Evolutionary conservation across 140 eudicot genomes (phyloP).

Genomic region (Bidens hawaiensis): DNA sequence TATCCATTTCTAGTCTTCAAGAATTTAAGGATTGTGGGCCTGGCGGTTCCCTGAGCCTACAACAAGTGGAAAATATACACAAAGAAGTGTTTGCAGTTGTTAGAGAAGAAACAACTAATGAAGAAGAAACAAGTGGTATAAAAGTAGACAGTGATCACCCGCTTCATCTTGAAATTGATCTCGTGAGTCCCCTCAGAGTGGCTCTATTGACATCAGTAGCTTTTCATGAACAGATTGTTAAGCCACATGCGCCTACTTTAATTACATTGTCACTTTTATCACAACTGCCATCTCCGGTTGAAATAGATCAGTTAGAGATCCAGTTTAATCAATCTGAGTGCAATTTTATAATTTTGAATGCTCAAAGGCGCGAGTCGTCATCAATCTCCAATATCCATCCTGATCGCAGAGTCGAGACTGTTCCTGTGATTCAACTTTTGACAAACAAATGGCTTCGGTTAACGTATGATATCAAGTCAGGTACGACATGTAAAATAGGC

Average conservation of each 20-base stretch:
- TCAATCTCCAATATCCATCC: conserved; percentile 55
- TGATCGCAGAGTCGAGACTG: conserved; percentile 73
- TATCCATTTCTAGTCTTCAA: conserved; percentile 23
- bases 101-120: conserved; percentile 40
- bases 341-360: conserved; percentile 68
- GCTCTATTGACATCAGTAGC: conserved; percentile 88
- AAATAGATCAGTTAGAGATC: conserved; percentile 84
- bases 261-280: conserved; percentile 76
- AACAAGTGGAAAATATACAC: conserved; percentile 66
- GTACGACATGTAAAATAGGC: conserved; percentile 41
- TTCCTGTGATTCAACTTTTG: conserved; percentile 54
- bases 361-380: conserved; percentile 55
- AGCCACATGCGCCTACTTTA: conserved; percentile 62
- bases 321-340: conserved; percentile 95
- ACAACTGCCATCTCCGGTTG: conserved; percentile 70
- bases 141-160: conserved; percentile 56
- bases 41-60: conserved; percentile 61
- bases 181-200: conserved; percentile 85
- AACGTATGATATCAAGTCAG: conserved; percentile 78
- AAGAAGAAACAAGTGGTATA: conserved; percentile 30
- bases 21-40: conserved; percentile 67
- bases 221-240: conserved; percentile 86
- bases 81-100: conserved; percentile 64
- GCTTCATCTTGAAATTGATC: conserved; percentile 89
- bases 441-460: conserved; percentile 84